These are phyloP conservation scores for Fusarium ambrosium DNA, from an alignment of 2,329 filamentous ascomycete genomes.

Conservation along the genomic window DNA sequence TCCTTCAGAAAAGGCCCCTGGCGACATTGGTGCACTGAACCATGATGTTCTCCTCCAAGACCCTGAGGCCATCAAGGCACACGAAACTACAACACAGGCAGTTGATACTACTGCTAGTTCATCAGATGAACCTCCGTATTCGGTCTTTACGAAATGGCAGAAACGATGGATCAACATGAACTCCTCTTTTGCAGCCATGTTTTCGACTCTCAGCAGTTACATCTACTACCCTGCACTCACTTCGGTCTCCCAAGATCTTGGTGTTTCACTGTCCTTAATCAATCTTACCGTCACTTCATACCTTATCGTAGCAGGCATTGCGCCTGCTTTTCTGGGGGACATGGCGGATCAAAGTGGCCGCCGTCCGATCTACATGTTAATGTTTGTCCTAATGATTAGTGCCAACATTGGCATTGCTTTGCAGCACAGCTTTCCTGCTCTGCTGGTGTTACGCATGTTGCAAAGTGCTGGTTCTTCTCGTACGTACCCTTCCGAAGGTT, in stretches of 20 bases:
- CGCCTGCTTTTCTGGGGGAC: slow-evolving; percentile 56
- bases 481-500: not conserved
- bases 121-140: not conserved
- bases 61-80: not conserved
- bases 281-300: slow-evolving; percentile 29
- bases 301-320: slow-evolving; percentile 18
- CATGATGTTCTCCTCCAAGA: not conserved
- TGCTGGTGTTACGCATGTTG: slow-evolving; percentile 12
- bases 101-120: not conserved
- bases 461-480: slow-evolving; percentile 1
- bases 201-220: slow-evolving; percentile 25
- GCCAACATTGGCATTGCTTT: slow-evolving; percentile 47
- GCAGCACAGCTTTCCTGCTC: not conserved
- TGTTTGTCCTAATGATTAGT: slow-evolving; percentile 63
- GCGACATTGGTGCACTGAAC: not conserved
- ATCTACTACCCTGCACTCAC: slow-evolving; percentile 23
- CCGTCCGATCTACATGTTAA: slow-evolving; percentile 66
- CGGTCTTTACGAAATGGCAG: not conserved
- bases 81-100: not conserved
- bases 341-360: slow-evolving; percentile 68
- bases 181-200: not conserved
- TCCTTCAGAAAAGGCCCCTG: not conserved
- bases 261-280: slow-evolving; percentile 11
- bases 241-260: not conserved
- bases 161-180: not conserved